A percentile compares a stretch with the other conserved stretches of the same genome.
phyloP scores from a whole-genome alignment of 2,329 filamentous ascomycete genomes.

The Colletotrichum eleusines region DNA sequence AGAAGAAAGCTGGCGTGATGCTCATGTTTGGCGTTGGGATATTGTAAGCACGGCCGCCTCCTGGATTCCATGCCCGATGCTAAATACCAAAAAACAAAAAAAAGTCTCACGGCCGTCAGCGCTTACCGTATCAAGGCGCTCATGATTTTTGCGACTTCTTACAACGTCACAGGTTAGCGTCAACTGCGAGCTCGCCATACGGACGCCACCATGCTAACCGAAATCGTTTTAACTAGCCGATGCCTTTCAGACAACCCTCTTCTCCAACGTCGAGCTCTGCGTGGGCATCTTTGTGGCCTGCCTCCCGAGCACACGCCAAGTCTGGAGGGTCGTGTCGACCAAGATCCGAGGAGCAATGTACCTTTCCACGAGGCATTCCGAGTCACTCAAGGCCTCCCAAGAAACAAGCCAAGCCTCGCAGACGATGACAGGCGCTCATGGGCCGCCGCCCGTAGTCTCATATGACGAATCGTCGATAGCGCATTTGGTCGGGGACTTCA shows the following conservation, averaged over 20 bases:
- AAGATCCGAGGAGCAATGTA: constrained; percentile 24
- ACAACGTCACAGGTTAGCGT: constrained; percentile 31
- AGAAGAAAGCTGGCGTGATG: constrained; percentile 52
- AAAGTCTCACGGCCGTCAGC: constrained; percentile 32
- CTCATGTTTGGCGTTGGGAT: constrained; percentile 54
- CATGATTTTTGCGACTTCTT: constrained; percentile 15
- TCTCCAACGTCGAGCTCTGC: constrained; percentile 28
- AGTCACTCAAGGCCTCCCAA: constrained; percentile 15
- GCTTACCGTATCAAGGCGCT: constrained; percentile 30
- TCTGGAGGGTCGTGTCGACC: constrained; percentile 23
- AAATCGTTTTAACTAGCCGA: not conserved
- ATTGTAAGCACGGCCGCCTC: constrained; percentile 26
- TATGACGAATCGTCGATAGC: constrained; percentile 35
- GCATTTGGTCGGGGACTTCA: constrained; percentile 30
- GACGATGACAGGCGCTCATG: not conserved
- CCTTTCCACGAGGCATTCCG: constrained; percentile 4
- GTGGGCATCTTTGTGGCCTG: constrained; percentile 32
- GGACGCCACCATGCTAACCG: not conserved
- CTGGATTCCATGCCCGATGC: not conserved
- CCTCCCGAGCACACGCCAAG: constrained; percentile 28
- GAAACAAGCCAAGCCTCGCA: constrained; percentile 9
- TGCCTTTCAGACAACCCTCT: constrained; percentile 20
- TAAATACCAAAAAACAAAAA: not conserved
- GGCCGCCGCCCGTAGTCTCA: not conserved
- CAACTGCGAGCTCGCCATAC: fast-evolving